Evolutionary conservation across 2,329 filamentous ascomycete genomes (phyloP), one percentile per base, ranked within the genome.

Genomic region (Pezicula rhizophila): DNA sequence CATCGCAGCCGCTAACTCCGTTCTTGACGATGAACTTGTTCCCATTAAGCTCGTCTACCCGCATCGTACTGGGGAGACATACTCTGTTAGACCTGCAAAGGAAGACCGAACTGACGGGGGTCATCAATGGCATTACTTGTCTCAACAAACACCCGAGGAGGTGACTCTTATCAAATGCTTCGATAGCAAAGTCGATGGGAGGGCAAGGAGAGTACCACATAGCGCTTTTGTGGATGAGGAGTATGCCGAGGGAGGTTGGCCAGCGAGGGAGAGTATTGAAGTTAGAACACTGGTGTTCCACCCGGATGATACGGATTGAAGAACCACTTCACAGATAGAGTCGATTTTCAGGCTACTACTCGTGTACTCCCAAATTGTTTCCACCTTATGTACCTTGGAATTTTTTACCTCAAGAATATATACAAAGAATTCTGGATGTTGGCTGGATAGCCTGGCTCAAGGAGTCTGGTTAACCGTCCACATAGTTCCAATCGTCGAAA

Each of bases 161-260:
- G 74, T 78, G 3, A 68, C 78, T 3, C 57, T 84, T 39, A 79
- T 84, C 64, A 84, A 83, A 62, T 81, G 77, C 57, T 83, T 76
- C 58, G 80, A 84, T 61, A 77, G 69, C 23, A 77, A 79, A 68
- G 67, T 67, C 20, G 77, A 80, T 59, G 77, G 75, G 0, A 63
- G 74, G 23, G 75, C 77, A 5, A 68, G 76, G 8, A 61, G 76
- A 4, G 71, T 77, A 28, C 77, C 78, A n/a, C 78, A 82, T 56
- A 71, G 71, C 5, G 75, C 78, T 2, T 81, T 83, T 67, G 64
- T 64, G 15, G 71, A 79, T 60, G 65, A 70, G 2, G 70, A 68
- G n/a, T 70, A 70, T 8, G 28, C 28, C 8, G 65, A 69, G 14
- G 52, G 63, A 11, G 62, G 68, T 45, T 61, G 67, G 43, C 63